Evolutionary conservation across 306 rosid species (phyloP).

Genomic region (Fragaria nilgerrensis): DNA sequence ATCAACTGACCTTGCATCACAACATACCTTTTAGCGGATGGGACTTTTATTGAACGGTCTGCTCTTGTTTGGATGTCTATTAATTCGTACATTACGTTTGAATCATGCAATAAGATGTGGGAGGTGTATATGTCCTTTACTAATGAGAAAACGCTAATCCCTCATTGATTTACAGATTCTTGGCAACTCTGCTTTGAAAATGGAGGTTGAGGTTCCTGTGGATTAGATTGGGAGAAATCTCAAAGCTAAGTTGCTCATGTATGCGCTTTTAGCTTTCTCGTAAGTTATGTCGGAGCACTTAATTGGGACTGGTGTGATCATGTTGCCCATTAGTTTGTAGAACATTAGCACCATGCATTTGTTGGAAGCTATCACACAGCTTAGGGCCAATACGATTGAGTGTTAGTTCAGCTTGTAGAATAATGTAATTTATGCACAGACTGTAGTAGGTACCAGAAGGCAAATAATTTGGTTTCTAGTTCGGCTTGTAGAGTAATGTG

Average conservation of each 20-base stretch:
- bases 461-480: background rate
- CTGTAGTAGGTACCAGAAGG: background rate
- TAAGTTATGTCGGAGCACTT: background rate
- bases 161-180: constrained; percentile 48
- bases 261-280: constrained; percentile 10
- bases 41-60: background rate
- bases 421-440: constrained; percentile 4
- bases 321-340: constrained; percentile 5
- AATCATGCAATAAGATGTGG: background rate
- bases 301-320: background rate
- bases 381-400: background rate
- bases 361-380: background rate
- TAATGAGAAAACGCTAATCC: background rate
- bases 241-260: constrained; percentile 7
- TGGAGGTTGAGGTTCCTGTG: constrained; percentile 74
- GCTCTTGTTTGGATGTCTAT: constrained; percentile 7
- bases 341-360: constrained; percentile 2
- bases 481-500: background rate
- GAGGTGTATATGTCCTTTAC: background rate
- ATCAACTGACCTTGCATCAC: background rate
- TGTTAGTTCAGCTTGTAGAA: constrained; percentile 6
- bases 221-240: constrained; percentile 31
- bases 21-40: background rate
- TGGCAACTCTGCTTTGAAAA: constrained; percentile 55
- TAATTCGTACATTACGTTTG: background rate